Evolutionary conservation across 495 filamentous ascomycete species (phyloP).

Genomic region (Trichocladium uniseriatum): DNA sequence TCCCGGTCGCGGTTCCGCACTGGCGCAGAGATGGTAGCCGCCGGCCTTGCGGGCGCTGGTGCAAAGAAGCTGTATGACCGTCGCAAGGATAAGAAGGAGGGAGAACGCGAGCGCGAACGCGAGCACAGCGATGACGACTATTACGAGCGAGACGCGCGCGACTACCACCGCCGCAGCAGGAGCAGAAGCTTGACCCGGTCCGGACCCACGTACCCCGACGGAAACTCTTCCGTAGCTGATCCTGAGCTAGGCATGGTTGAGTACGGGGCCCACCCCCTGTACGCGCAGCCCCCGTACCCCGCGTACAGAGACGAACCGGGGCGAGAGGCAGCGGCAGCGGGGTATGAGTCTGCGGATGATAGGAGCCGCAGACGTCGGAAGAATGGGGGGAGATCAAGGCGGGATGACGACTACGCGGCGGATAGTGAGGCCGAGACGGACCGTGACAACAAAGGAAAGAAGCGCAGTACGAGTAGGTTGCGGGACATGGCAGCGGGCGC

Average conservation of each 20-base stretch:
- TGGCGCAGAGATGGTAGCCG: slow-evolving; percentile 56
- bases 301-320: slow-evolving; percentile 6
- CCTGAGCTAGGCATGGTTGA: slow-evolving; percentile 69
- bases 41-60: slow-evolving; percentile 69
- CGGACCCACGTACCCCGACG: slow-evolving; percentile 42
- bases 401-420: slow-evolving; percentile 16
- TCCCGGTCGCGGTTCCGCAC: slow-evolving; percentile 51
- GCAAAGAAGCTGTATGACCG: slow-evolving; percentile 74
- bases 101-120: slow-evolving; percentile 32
- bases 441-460: slow-evolving; percentile 37
- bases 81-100: slow-evolving; percentile 41
- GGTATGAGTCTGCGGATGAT: slow-evolving; percentile 29
- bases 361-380: slow-evolving; percentile 17
- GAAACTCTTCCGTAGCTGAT: slow-evolving; percentile 39
- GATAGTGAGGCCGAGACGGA: slow-evolving; percentile 32
- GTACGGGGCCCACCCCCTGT: slow-evolving; percentile 61
- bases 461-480: slow-evolving; percentile 52
- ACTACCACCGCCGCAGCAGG: slow-evolving; percentile 33
- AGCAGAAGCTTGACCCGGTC: slow-evolving; percentile 46
- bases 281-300: slow-evolving; percentile 19
- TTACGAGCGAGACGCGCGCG: slow-evolving; percentile 18
- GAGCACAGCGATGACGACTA: slow-evolving; percentile 22
- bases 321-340: slow-evolving; percentile 4
- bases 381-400: too few relatives aligned
- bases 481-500: slow-evolving; percentile 60